phyloP scores from a whole-genome alignment of 2,329 filamentous ascomycete species.

The Talaromyces sp. region DNA sequence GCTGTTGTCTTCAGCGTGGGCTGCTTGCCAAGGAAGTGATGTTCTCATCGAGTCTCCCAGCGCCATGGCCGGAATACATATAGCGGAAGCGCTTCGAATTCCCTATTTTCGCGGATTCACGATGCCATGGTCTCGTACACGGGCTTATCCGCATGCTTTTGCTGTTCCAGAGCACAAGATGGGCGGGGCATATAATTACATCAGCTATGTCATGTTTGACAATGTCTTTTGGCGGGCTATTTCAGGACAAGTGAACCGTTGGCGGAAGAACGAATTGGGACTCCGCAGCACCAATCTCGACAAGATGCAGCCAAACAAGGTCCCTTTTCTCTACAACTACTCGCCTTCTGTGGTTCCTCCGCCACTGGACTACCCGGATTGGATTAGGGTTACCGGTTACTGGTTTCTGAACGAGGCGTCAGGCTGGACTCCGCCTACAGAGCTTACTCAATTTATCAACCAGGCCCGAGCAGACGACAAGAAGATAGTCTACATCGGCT shows the following conservation, averaged over 20 bases:
- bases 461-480: conserved; percentile 74
- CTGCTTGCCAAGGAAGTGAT: conserved; percentile 79
- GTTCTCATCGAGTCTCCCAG: conserved; percentile 92
- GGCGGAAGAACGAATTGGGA: conserved; percentile 75
- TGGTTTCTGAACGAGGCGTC: conserved; percentile 86
- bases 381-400: conserved; percentile 95
- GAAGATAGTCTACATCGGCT: conserved; percentile 94
- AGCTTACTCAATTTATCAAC: conserved; percentile 76
- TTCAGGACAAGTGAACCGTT: conserved; percentile 83
- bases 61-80: conserved; percentile 96
- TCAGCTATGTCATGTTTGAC: conserved; percentile 95
- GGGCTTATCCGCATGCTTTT: conserved; percentile 95
- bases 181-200: conserved; percentile 91
- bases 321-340: conserved; percentile 98
- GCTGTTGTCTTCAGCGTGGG: conserved; percentile 74
- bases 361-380: conserved; percentile 92
- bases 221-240: conserved; percentile 95
- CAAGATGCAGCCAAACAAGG: conserved; percentile 92
- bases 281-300: conserved; percentile 77
- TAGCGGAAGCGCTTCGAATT: conserved; percentile 85
- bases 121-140: conserved; percentile 96
- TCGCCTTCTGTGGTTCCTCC: conserved; percentile 90
- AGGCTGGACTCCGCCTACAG: conserved; percentile 67
- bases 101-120: conserved; percentile 97
- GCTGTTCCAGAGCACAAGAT: conserved; percentile 88